phyloP scores from a whole-genome alignment of 106 monocot genomes.

The Hemerocallis citrina region DNA sequence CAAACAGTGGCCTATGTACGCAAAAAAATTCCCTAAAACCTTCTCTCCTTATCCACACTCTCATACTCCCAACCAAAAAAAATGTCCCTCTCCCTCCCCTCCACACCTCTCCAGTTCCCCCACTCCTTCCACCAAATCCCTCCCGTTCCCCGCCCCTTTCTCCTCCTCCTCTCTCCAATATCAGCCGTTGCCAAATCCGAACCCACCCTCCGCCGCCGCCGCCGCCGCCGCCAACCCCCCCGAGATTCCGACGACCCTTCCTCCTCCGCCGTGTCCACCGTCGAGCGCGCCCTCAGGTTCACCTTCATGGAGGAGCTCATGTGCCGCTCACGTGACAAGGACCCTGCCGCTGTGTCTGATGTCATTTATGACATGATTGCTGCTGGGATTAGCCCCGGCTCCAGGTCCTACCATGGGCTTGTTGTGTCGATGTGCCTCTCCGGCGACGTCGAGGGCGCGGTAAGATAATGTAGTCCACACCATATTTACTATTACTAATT shows the following conservation, averaged over 20 bases:
- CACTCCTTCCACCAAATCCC: not conserved
- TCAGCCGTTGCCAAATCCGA: not conserved
- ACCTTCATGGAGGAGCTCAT: conserved; percentile 92
- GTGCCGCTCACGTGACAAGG: conserved; percentile 45
- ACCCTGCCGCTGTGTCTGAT: conserved; percentile 45
- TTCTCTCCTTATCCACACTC: conserved; percentile 2
- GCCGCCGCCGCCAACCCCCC: not conserved
- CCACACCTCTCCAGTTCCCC: conserved; percentile 4
- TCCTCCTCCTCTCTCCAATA: not conserved
- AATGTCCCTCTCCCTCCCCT: conserved; percentile 6
- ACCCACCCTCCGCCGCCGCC: too few relatives aligned
- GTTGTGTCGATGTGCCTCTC: conserved; percentile 57
- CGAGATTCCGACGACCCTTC: conserved; percentile 13
- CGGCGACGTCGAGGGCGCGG: conserved; percentile 85
- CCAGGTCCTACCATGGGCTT: conserved; percentile 83
- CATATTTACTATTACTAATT: too few relatives aligned
- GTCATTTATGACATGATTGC: conserved; percentile 92
- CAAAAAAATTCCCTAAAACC: too few relatives aligned
- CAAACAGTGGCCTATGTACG: too few relatives aligned
- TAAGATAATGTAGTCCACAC: too few relatives aligned
- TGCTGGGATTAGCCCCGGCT: conserved; percentile 76
- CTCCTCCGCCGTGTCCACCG: conserved; percentile 16
- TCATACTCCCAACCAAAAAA: too few relatives aligned
- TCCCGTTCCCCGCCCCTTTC: not conserved
- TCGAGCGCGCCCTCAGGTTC: conserved; percentile 59